phyloP scores from a whole-genome alignment of 2,329 filamentous ascomycete species.

The Paecilomyces sp. region DNA sequence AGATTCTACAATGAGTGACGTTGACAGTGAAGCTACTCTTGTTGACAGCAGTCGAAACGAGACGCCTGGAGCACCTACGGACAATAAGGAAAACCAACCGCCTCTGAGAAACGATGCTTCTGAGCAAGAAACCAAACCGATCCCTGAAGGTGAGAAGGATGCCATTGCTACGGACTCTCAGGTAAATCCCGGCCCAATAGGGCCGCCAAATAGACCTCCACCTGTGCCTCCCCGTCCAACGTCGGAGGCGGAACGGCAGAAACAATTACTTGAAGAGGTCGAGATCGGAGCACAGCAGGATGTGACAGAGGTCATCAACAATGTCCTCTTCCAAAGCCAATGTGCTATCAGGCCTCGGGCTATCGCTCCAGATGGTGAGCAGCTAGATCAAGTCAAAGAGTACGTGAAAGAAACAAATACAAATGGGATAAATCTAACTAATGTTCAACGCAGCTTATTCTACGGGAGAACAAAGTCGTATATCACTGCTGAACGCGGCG shows the following conservation, averaged over 20 bases:
- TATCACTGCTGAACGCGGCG: slow-evolving; percentile 38
- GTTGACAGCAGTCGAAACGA: slow-evolving; percentile 18
- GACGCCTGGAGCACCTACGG: slow-evolving; percentile 11
- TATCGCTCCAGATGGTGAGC: slow-evolving; percentile 62
- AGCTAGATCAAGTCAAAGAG: slow-evolving; percentile 72
- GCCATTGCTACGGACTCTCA: slow-evolving; percentile 4
- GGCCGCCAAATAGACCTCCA: slow-evolving; percentile 44
- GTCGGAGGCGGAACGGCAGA: slow-evolving; percentile 23
- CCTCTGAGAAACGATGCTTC: slow-evolving; percentile 8
- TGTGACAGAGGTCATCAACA: slow-evolving; percentile 91
- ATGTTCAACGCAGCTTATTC: slow-evolving; percentile 34
- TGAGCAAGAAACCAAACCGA: slow-evolving; percentile 15
- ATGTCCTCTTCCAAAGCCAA: slow-evolving; percentile 83
- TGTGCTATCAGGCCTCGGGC: slow-evolving; percentile 72
- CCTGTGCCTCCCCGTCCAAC: slow-evolving; percentile 52
- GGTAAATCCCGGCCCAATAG: slow-evolving; percentile 13
- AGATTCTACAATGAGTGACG: slow-evolving; percentile 20
- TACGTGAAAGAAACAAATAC: slow-evolving; percentile 22
- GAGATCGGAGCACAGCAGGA: slow-evolving; percentile 75
- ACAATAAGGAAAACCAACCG: slow-evolving; percentile 35
- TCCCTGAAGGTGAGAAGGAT: slow-evolving; percentile 4
- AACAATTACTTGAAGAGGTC: slow-evolving; percentile 41
- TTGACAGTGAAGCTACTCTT: slow-evolving; percentile 29
- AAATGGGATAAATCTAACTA: slow-evolving; percentile 2
- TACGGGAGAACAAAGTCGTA: slow-evolving; percentile 42